phyloP scores from a whole-genome alignment of 2,329 filamentous ascomycete species.

The Venturia carpophila region DNA sequence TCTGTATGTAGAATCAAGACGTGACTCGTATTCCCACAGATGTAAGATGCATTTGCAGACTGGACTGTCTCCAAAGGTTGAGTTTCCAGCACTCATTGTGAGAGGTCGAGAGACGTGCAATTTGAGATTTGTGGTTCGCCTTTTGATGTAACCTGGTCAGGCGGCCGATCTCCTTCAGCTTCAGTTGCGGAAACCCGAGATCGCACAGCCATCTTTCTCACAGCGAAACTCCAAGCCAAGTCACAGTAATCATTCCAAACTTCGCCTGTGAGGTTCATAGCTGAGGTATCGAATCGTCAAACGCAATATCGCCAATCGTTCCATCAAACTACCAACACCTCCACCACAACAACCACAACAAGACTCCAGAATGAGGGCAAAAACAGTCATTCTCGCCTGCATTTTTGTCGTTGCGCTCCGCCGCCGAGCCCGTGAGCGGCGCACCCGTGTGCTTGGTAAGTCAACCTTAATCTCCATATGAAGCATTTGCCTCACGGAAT shows the following conservation, averaged over 20 bases:
- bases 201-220: background rate
- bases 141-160: background rate
- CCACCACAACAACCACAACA: background rate
- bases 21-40: background rate
- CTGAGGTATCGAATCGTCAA: background rate
- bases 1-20: background rate
- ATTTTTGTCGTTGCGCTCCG: background rate
- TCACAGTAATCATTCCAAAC: background rate
- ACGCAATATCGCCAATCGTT: background rate
- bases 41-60: too few relatives aligned
- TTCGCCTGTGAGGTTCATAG: background rate
- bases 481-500: background rate
- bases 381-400: background rate
- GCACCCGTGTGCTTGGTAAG: background rate
- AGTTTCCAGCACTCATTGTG: background rate
- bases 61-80: background rate
- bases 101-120: background rate
- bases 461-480: background rate
- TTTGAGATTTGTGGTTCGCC: too few relatives aligned
- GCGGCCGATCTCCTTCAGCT: background rate
- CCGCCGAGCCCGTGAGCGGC: background rate
- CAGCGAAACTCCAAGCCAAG: background rate
- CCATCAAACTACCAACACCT: background rate
- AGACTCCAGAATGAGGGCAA: conserved; percentile 3
- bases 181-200: background rate